Evolutionary conservation across 1,139 yeast species (phyloP).

Genomic region (Taphrina confusa): DNA sequence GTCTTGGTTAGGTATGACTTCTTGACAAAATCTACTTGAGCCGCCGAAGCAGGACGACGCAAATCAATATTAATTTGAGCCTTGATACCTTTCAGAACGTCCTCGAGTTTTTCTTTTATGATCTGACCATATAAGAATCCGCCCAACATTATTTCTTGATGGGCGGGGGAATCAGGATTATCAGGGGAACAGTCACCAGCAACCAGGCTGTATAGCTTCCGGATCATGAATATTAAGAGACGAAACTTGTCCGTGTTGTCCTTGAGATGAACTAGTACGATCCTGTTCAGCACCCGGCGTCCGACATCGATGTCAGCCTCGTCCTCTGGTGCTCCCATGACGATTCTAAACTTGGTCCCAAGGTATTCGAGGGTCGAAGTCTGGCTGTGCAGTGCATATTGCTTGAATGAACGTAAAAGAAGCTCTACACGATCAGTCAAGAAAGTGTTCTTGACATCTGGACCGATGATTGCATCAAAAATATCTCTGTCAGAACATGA

Average conservation of each 20-base stretch:
- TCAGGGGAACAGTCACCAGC: slow-evolving; percentile 97
- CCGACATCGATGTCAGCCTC: slow-evolving; percentile 90
- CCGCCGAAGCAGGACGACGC: slow-evolving; percentile 62
- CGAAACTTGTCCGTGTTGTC: slow-evolving; percentile 76
- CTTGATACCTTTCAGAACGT: slow-evolving; percentile 72
- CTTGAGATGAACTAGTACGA: slow-evolving; percentile 84
- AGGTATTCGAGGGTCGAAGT: slow-evolving; percentile 87
- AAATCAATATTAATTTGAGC: slow-evolving; percentile 78
- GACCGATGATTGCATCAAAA: slow-evolving; percentile 92
- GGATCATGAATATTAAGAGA: slow-evolving; percentile 85
- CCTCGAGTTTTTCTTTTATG: slow-evolving; percentile 92
- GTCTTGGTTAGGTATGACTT: slow-evolving; percentile 79
- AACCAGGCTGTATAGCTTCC: slow-evolving; percentile 89
- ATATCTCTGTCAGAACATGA: slow-evolving; percentile 94
- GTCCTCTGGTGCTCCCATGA: slow-evolving; percentile 85
- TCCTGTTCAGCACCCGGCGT: slow-evolving; percentile 72
- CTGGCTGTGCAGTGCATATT: slow-evolving; percentile 72
- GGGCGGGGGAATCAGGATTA: slow-evolving; percentile 99
- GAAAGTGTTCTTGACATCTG: slow-evolving; percentile 83
- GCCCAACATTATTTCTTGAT: slow-evolving; percentile 93
- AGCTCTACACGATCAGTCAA: slow-evolving; percentile 97
- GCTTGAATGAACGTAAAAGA: slow-evolving; percentile 80
- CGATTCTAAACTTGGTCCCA: slow-evolving; percentile 95
- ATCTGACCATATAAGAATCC: slow-evolving; percentile 98
- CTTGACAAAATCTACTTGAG: slow-evolving; percentile 75